These are phyloP conservation scores for Fagopyrum homotropicum DNA, from an alignment of 148 eudicot species.

Conservation along the genomic window DNA sequence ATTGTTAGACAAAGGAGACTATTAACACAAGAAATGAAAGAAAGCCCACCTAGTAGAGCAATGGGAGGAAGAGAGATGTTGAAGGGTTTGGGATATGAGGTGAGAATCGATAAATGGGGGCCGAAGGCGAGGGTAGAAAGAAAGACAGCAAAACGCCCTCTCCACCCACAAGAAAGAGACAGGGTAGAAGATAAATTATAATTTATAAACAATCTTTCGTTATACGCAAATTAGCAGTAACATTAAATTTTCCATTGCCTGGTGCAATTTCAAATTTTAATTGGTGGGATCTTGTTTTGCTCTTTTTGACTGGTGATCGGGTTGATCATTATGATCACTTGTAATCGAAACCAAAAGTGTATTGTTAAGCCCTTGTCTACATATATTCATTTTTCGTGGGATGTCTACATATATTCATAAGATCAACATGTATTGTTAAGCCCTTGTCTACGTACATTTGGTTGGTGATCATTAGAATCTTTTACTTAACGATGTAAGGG, in stretches of 20 bases:
- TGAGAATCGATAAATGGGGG: constrained; percentile 19
- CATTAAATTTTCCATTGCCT: background rate
- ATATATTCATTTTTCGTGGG: no score
- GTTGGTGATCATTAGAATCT: no score
- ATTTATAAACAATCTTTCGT: background rate
- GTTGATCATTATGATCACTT: no score
- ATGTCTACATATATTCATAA: no score
- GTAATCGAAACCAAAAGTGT: no score
- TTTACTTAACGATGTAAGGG: no score
- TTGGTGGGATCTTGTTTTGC: background rate
- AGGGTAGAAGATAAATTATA: background rate
- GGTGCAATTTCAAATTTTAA: background rate
- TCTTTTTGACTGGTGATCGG: no score
- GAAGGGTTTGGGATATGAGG: constrained; percentile 21
- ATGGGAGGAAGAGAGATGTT: constrained; percentile 22
- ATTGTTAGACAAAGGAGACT: background rate
- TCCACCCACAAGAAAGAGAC: constrained; percentile 17
- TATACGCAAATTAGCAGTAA: constrained; percentile 7
- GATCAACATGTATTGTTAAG: no score
- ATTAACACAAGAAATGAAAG: background rate
- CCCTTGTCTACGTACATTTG: no score
- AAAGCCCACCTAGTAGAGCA: constrained; percentile 16
- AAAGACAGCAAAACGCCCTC: constrained; percentile 16
- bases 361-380: no score
- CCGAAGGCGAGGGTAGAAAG: constrained; percentile 3